Percentiles rank a stretch among this genome's conserved stretches.
Conservation (phyloP, 768 basidiomycete species). For the Mycena vulgaris region DNA sequence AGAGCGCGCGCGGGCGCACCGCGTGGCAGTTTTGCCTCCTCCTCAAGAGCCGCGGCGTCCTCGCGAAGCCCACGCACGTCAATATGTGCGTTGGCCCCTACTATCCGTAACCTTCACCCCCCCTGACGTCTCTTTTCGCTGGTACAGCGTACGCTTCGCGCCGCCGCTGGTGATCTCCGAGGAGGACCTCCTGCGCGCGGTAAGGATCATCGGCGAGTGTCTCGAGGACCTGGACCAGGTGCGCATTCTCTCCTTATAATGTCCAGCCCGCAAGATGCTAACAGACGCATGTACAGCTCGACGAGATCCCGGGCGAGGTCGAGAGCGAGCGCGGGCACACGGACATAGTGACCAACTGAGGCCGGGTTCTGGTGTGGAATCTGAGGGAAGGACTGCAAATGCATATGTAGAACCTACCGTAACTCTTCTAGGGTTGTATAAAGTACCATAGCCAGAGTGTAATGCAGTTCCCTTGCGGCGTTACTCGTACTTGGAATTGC, state of each 20-base stretch:
- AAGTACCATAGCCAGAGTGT: no score
- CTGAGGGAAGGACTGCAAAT: not conserved
- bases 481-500: no score
- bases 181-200: constrained; percentile 81
- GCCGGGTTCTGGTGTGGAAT: not conserved
- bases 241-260: constrained; percentile 39
- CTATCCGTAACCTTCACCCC: not conserved
- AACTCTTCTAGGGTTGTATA: no score
- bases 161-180: constrained; percentile 97
- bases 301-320: constrained; percentile 72
- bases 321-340: constrained; percentile 9
- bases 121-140: constrained; percentile 14
- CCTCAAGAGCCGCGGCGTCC: constrained; percentile 90
- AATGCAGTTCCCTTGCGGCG: no score
- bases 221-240: constrained; percentile 88
- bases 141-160: constrained; percentile 96
- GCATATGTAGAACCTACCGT: not conserved
- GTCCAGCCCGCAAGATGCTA: constrained; percentile 23
- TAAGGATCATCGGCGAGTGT: constrained; percentile 82
- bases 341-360: constrained; percentile 1
- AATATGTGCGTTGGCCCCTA: constrained; percentile 79
- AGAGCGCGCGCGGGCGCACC: constrained; percentile 82
- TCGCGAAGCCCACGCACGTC: constrained; percentile 97
- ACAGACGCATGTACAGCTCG: constrained; percentile 46
- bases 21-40: constrained; percentile 98